Conservation (phyloP, 148 eudicot species). For the Simmondsia chinensis region DNA sequence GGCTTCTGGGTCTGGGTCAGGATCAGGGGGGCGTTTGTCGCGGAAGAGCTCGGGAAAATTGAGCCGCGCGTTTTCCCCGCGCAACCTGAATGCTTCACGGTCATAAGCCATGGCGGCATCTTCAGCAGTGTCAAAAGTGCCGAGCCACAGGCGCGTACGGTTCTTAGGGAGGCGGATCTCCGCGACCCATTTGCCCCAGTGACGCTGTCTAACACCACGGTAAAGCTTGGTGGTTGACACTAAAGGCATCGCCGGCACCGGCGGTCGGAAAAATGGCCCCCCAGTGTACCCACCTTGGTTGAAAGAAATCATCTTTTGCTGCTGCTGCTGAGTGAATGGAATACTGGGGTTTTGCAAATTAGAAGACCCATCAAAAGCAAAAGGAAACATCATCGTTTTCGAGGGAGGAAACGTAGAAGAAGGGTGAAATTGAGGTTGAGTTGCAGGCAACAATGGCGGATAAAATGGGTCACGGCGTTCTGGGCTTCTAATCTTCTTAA, state of each 20-base stretch:
- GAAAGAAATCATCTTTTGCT: constrained; percentile 77
- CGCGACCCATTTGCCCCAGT: constrained; percentile 95
- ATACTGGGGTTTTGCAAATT: constrained; percentile 7
- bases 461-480: constrained; percentile 25
- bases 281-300: constrained; percentile 21
- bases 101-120: constrained; percentile 84
- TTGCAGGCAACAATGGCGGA: constrained; percentile 8
- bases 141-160: constrained; percentile 72
- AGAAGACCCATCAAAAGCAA: constrained; percentile 45
- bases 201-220: constrained; percentile 76
- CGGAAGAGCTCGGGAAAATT: constrained; percentile 65
- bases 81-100: constrained; percentile 57
- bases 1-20: neutral
- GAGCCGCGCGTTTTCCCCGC: constrained; percentile 67
- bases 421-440: constrained; percentile 2
- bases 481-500: constrained; percentile 60
- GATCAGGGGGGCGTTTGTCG: constrained; percentile 16
- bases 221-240: constrained; percentile 47
- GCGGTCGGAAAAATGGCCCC: constrained; percentile 21
- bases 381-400: constrained; percentile 48
- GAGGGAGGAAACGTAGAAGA: constrained; percentile 20
- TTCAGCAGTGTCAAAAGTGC: constrained; percentile 74
- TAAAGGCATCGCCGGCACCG: constrained; percentile 10
- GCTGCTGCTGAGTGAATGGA: constrained; percentile 23
- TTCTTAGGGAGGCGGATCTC: constrained; percentile 73